Conservation (phyloP, 805 yeast species). For the Suhomyces pyralidae region DNA sequence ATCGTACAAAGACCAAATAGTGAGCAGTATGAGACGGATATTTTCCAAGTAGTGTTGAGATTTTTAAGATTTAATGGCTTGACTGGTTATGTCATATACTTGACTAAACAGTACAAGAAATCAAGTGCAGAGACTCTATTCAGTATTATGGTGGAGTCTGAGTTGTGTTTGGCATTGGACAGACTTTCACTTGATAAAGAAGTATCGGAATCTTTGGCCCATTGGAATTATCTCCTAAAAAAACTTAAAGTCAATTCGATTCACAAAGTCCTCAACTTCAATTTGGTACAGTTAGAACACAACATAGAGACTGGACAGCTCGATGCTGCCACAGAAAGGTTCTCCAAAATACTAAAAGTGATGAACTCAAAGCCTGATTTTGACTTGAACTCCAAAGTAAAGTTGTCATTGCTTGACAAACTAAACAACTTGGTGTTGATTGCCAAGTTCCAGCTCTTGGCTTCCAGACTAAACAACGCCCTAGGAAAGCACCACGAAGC, state of each 20-base stretch:
- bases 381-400: constrained; percentile 14
- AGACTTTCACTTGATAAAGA: constrained; percentile 5
- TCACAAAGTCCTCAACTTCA: constrained; percentile 21
- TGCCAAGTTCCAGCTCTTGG: constrained; percentile 34
- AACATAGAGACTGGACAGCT: constrained; percentile 17
- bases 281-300: constrained; percentile 30
- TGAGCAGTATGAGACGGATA: constrained; percentile 24
- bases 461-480: constrained; percentile 21
- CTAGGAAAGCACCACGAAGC: constrained; percentile 24
- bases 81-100: constrained; percentile 18
- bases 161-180: constrained; percentile 11
- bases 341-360: constrained; percentile 19
- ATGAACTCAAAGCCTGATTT: constrained; percentile 29
- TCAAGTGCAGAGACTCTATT: background rate
- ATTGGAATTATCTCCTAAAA: constrained; percentile 14
- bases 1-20: background rate
- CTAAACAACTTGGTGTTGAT: constrained; percentile 27
- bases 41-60: constrained; percentile 19
- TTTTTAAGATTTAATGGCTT: constrained; percentile 27
- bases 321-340: constrained; percentile 19
- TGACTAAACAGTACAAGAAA: constrained; percentile 19
- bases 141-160: constrained; percentile 9
- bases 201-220: constrained; percentile 15
- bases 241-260: constrained; percentile 4
- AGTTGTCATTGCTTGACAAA: constrained; percentile 15